Base-by-base conservation (phyloP, 345 rosid genomes). In the Hibiscus syriacus region DNA sequence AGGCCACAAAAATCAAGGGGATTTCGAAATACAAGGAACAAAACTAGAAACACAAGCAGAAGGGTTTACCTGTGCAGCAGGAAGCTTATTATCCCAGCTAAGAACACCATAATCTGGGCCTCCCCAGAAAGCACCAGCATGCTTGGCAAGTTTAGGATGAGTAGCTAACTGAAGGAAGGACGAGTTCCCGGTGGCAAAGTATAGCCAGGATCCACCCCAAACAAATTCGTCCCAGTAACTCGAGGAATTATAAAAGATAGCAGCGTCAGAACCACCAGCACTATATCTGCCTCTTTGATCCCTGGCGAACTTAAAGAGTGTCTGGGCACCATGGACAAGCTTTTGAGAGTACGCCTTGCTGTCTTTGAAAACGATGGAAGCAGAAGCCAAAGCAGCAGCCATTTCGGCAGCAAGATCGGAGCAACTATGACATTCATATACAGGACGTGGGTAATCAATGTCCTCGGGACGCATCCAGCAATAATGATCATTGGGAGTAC, bases 381-480 rank as follows among this genome's bases (percentile, higher is more conserved):
- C 96, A 29, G 99, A 68, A 70, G 99, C 98, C 46, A 94, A 66
- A 57, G 99, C 88, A 71, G 98, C 98, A 3, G 99, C 98, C 95
- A 91, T 94, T 80, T 94, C 99, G 0, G 89, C 93, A 56, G 99
- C 99, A 4, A 94, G 90, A 82, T 91, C 99, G 0, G 99, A 91
- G 79, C 99, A 91, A 17, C 75, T 72, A 56, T 76, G 76, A 66
- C 99, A 91, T 17, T 79, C 80, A 11, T 43, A 0, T 4, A 91
- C 93, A 55, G 96, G 93, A 6, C 98, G 83, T 0, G 6, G 32
- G 32, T 94, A 94, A 75, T 94, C 92, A 70, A 94, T 94, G 79
- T 94, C 99, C 86, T 94, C 99, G 17, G 99, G 99, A 5, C 98
- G 79, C 95, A 84, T 89, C 99, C 99, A 94, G 71, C 99, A 94